Percentiles rank a stretch among this genome's conserved stretches.
These are phyloP conservation scores for Talaromyces sp. DNA, from an alignment of 2,329 filamentous ascomycete species.

Conservation along the genomic window DNA sequence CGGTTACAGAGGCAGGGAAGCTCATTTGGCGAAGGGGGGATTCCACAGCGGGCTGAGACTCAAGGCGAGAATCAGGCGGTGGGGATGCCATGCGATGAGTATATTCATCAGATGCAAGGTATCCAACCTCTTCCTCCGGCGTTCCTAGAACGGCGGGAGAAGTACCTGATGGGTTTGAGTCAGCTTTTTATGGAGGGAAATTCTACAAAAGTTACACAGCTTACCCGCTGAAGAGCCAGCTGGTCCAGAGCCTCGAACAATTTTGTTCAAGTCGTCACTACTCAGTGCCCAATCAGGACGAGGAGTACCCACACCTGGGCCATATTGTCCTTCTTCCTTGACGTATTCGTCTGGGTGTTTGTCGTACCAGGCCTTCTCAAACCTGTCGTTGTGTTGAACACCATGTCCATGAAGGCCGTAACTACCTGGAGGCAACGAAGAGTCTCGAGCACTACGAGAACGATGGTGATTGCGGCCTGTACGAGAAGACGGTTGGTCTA, in stretches of 20 bases:
- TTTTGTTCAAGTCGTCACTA: conserved; percentile 85
- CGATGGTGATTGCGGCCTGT: conserved; percentile 65
- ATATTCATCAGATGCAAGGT: conserved; percentile 83
- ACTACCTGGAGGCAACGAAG: conserved; percentile 79
- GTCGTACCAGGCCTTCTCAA: conserved; percentile 89
- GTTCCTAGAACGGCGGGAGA: conserved; percentile 68
- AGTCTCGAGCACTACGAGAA: conserved; percentile 70
- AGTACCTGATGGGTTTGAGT: conserved; percentile 56
- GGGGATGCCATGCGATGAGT: conserved; percentile 74
- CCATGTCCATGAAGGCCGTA: conserved; percentile 93
- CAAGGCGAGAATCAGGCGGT: conserved; percentile 46
- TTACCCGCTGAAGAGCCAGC: conserved; percentile 57
- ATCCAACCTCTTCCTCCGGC: conserved; percentile 88
- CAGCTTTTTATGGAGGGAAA: conserved; percentile 5
- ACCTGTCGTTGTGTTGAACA: conserved; percentile 71
- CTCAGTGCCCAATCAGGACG: conserved; percentile 81
- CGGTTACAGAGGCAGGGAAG: conserved; percentile 54
- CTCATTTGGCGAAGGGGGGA: conserved; percentile 57
- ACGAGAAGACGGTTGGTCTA: conserved; percentile 49
- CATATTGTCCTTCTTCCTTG: conserved; percentile 72
- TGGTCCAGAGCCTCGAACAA: conserved; percentile 71
- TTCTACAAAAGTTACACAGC: not conserved
- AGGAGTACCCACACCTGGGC: conserved; percentile 59
- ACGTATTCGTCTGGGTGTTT: conserved; percentile 81
- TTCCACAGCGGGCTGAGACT: conserved; percentile 51